Evolutionary conservation across 2,329 filamentous ascomycete species (phyloP).

Genomic region (Pseudogymnoascus sp.): DNA sequence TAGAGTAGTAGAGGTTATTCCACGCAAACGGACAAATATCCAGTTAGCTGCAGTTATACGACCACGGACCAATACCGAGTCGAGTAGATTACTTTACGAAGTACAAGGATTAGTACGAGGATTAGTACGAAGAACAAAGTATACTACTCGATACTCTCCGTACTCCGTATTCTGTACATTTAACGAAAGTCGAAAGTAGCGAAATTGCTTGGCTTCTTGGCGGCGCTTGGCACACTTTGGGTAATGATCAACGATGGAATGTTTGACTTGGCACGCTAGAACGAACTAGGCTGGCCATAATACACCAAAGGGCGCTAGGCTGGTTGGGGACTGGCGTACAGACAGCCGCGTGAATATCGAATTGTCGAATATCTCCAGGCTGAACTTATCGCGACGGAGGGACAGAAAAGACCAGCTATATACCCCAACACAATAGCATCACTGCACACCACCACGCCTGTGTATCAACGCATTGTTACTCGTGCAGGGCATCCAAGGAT

Average conservation of each 20-base stretch:
- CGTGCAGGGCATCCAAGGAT: not conserved
- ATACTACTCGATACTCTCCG: too few relatives aligned
- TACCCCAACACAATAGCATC: not conserved
- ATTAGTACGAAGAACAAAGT: not conserved
- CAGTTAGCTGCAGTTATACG: slow-evolving; percentile 4
- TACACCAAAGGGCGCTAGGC: not conserved
- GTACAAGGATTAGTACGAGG: not conserved
- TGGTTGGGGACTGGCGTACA: not conserved
- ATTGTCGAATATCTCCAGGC: slow-evolving; percentile 5
- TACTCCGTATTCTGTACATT: too few relatives aligned
- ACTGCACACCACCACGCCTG: not conserved
- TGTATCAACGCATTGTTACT: not conserved
- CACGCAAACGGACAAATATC: slow-evolving; percentile 8
- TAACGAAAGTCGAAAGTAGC: not conserved
- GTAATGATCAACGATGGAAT: slow-evolving; percentile 2
- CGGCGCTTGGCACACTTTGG: not conserved
- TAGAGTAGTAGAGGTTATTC: not conserved
- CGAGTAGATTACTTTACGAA: not conserved
- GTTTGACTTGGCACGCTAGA: slow-evolving; percentile 8
- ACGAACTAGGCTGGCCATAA: not conserved
- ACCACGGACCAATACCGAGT: not conserved
- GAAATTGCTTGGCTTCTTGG: not conserved
- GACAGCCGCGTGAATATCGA: slow-evolving; percentile 6
- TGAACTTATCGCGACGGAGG: not conserved
- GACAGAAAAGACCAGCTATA: not conserved